Evolutionary conservation across 164 flowering plant genomes (phyloP).

Genomic region (Macadamia tetraphylla): DNA sequence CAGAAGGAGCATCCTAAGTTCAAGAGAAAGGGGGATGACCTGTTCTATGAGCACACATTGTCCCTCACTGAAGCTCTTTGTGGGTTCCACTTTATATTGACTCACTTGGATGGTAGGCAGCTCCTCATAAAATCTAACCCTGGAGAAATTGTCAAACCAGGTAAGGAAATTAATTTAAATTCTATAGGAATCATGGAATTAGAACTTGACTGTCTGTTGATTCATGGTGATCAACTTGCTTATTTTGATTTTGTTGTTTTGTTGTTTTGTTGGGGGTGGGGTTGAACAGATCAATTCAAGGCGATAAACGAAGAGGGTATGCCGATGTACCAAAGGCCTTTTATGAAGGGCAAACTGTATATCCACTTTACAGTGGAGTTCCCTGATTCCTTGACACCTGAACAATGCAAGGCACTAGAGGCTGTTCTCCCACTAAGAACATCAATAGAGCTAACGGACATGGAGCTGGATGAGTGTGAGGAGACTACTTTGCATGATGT

Average conservation of each 20-base stretch:
- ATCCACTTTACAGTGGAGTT: slow-evolving; percentile 57
- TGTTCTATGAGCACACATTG: slow-evolving; percentile 49
- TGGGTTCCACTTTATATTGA: slow-evolving; percentile 55
- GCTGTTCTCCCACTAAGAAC: slow-evolving; percentile 17
- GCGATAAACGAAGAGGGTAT: slow-evolving; percentile 70
- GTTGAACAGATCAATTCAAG: slow-evolving; percentile 43
- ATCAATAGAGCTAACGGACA: slow-evolving; percentile 13
- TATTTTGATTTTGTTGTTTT: not conserved
- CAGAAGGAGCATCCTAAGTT: slow-evolving; percentile 67
- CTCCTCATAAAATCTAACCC: slow-evolving; percentile 63
- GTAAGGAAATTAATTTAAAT: slow-evolving; percentile 19
- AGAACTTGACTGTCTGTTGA: no score
- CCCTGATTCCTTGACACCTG: slow-evolving; percentile 21
- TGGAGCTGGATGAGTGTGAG: slow-evolving; percentile 25
- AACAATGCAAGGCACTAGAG: slow-evolving; percentile 21
- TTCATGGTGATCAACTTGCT: no score
- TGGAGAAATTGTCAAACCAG: slow-evolving; percentile 65
- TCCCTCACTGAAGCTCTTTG: slow-evolving; percentile 58
- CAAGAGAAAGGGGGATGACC: slow-evolving; percentile 61
- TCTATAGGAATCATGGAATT: not conserved
- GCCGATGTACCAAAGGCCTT: slow-evolving; percentile 62
- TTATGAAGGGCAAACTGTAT: slow-evolving; percentile 59
- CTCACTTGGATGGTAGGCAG: slow-evolving; percentile 56
- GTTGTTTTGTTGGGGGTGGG: not conserved
- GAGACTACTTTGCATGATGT: slow-evolving; percentile 26